These are phyloP conservation scores for Brassica hybrid DNA, from an alignment of 441 rosid genomes.

Conservation along the genomic window DNA sequence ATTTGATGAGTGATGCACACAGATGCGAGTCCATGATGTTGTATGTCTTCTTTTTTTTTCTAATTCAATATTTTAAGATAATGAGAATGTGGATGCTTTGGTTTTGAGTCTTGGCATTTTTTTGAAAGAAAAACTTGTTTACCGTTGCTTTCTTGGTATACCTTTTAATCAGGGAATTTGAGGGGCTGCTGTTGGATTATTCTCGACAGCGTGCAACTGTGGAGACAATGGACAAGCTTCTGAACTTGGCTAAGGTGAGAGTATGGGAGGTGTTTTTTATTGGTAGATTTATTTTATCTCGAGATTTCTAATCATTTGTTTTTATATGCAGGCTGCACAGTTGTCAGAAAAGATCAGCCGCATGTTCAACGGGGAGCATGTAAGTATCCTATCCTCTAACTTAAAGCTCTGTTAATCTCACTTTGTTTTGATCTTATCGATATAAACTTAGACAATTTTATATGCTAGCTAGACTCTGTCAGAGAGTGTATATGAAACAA, in stretches of 20 bases:
- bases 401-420: constrained; percentile 11
- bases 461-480: not conserved
- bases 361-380: constrained; percentile 84
- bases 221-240: constrained; percentile 73
- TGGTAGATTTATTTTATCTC: constrained; percentile 4
- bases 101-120: no score
- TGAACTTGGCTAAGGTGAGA: constrained; percentile 75
- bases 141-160: constrained; percentile 5
- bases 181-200: constrained; percentile 73
- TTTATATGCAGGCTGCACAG: constrained; percentile 59
- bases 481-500: not conserved
- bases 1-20: constrained; percentile 66
- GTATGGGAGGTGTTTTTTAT: constrained; percentile 1
- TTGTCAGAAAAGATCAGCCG: constrained; percentile 72
- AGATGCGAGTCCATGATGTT: constrained; percentile 81
- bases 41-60: constrained; percentile 48
- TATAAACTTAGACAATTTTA: not conserved
- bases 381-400: constrained; percentile 42
- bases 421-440: constrained; percentile 2
- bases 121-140: not conserved
- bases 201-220: constrained; percentile 80
- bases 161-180: constrained; percentile 62
- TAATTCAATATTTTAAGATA: no score
- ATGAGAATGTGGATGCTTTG: no score
- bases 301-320: constrained; percentile 6